Base-by-base conservation (phyloP, 2,329 filamentous ascomycete genomes). In the Phaeoacremonium minimum region DNA sequence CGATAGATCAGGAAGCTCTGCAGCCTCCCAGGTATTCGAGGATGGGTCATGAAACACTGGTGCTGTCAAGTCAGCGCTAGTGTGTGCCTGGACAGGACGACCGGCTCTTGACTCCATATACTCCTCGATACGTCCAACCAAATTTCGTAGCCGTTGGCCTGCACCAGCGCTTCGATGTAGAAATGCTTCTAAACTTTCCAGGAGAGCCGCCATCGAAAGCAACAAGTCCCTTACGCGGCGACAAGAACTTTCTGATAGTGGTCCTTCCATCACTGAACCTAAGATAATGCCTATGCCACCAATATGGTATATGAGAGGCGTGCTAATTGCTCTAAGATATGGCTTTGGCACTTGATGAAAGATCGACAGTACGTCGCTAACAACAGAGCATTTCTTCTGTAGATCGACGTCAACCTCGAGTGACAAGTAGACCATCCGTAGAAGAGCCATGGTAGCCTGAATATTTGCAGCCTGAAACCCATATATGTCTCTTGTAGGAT, bases 381-480 rank as follows among this genome's bases (percentile, higher is more conserved):
- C 55, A 8, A 59, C 49, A 12, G 48, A 41, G 43, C 56, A 59
- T 32, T 51, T 50, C 38, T 51, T 49, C 18, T 54, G 50, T 11
- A 56, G 43, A 34, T 49, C 49, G 17, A 42, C 48, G 13, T 50
- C 50, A 3, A 40, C 44, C 18, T 53, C 50, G 7, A 47, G 42
- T 15, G 52, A 50, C 28, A 57, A 48, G 12, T 52, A 29, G 4
- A 57, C 51, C 43, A 59, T 60, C 9, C 55, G 51, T 12, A 58
- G 43, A 29, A 60, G 48, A 30, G 56, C 52, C 15, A 61, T 47
- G 7, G 53, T 60, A 17, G 52, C 57, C 19, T 52, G 50, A 22
- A 62, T 61, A 28, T 61, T 62, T 33, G 58, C 59, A 1, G 58
- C 54, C 35, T 62, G 58, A 36, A 60, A 62, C 1, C 56, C 52